A percentile compares a stretch with the other conserved stretches of the same genome.
phyloP scores from a whole-genome alignment of 129 eudicot genomes.

The Flaveria robusta region DNA sequence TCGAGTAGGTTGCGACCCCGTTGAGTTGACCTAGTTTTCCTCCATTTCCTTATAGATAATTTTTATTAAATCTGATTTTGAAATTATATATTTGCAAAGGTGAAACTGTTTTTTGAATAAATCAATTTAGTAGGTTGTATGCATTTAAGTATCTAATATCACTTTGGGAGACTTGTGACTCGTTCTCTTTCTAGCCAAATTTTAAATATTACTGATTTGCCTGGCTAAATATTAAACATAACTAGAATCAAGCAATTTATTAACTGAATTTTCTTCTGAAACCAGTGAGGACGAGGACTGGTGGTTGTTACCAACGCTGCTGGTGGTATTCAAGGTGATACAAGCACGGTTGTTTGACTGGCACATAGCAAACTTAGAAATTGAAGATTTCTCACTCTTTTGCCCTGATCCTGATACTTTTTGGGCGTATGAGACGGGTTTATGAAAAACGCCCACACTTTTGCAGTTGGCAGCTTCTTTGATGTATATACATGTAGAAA shows the following conservation, averaged over 20 bases:
- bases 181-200: background rate
- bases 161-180: background rate
- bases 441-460: conserved; percentile 37
- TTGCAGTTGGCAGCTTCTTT: conserved; percentile 34
- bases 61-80: background rate
- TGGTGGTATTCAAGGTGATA: conserved; percentile 65
- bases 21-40: background rate
- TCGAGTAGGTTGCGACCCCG: too few relatives aligned
- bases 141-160: background rate
- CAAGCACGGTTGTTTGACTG: conserved; percentile 91
- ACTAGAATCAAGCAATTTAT: background rate
- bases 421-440: conserved; percentile 79
- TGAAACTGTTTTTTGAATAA: background rate
- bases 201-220: background rate
- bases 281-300: conserved; percentile 81
- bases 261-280: conserved; percentile 13
- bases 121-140: background rate
- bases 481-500: conserved; percentile 50
- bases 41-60: background rate
- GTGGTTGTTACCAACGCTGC: conserved; percentile 80
- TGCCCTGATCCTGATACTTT: conserved; percentile 93
- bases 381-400: conserved; percentile 77
- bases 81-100: background rate
- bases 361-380: conserved; percentile 87
- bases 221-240: background rate